Percentiles rank a stretch among this genome's conserved stretches.
These are phyloP conservation scores for Conoideocrella luteorostrata DNA, from an alignment of 2,329 filamentous ascomycete genomes.

Conservation along the genomic window DNA sequence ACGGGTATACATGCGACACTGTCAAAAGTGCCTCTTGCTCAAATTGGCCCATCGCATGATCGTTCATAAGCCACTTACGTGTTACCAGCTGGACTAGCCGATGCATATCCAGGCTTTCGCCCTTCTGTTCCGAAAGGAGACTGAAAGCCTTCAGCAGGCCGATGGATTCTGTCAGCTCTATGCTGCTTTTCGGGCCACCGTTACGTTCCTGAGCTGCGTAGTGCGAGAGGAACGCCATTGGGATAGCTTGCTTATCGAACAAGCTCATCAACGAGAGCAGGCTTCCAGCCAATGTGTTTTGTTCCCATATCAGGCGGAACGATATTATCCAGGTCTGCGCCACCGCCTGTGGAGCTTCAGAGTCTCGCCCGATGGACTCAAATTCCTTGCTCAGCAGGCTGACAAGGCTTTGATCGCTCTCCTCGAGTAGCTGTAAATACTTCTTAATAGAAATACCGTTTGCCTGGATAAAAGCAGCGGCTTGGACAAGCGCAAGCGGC, in stretches of 20 bases:
- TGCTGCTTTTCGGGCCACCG: not conserved
- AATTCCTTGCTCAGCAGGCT: conserved; percentile 24
- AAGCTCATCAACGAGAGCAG: conserved; percentile 25
- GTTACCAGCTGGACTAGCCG: conserved; percentile 27
- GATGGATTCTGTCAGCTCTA: conserved; percentile 12
- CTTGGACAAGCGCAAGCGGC: conserved; percentile 28
- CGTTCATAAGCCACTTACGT: conserved; percentile 20
- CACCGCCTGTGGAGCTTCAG: conserved; percentile 18
- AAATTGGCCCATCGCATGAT: too few relatives aligned
- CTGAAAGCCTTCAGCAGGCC: conserved; percentile 21
- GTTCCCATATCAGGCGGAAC: conserved; percentile 22
- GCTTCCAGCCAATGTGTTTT: conserved; percentile 17
- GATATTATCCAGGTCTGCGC: conserved; percentile 25
- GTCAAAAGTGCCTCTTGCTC: too few relatives aligned
- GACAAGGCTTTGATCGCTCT: conserved; percentile 16
- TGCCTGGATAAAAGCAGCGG: conserved; percentile 25
- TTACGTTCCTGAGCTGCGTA: not conserved
- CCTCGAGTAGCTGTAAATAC: conserved; percentile 22
- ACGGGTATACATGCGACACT: too few relatives aligned
- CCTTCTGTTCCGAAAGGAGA: conserved; percentile 15
- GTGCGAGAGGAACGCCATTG: conserved; percentile 15
- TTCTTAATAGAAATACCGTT: conserved; percentile 17
- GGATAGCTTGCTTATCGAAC: conserved; percentile 24
- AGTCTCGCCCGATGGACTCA: conserved; percentile 22
- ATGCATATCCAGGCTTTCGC: conserved; percentile 20